Evolutionary conservation across 1,139 yeast species (phyloP).

Genomic region (Blastobotrys apis): DNA sequence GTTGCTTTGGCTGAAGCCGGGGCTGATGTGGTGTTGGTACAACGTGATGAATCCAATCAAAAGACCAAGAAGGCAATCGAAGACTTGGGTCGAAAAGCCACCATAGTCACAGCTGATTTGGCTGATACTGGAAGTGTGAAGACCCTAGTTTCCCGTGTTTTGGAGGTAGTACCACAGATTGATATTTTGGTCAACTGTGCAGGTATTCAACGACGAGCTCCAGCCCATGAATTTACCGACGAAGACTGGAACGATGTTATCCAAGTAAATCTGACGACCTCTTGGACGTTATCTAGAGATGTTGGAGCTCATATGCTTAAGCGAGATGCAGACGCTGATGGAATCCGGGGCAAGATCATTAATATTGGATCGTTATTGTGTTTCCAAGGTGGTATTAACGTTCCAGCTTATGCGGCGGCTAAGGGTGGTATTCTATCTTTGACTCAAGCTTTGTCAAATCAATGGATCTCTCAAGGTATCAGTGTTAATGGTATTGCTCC

Average conservation of each 20-base stretch:
- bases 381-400: slow-evolving; percentile 43
- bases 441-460: slow-evolving; percentile 49
- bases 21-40: slow-evolving; percentile 40
- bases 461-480: slow-evolving; percentile 50
- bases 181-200: slow-evolving; percentile 56
- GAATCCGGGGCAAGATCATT: slow-evolving; percentile 57
- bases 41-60: slow-evolving; percentile 20
- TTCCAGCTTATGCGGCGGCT: slow-evolving; percentile 50
- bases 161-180: slow-evolving; percentile 36
- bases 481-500: slow-evolving; percentile 54
- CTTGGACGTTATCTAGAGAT: slow-evolving; percentile 44
- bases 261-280: slow-evolving; percentile 48
- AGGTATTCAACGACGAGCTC: slow-evolving; percentile 44
- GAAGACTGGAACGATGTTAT: slow-evolving; percentile 45
- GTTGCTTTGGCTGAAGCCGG: slow-evolving; percentile 43
- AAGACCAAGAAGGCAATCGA: slow-evolving; percentile 25
- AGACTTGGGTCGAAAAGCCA: slow-evolving; percentile 29
- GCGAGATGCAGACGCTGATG: slow-evolving; percentile 33
- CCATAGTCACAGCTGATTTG: slow-evolving; percentile 31
- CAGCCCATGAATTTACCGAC: slow-evolving; percentile 40
- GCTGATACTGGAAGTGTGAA: slow-evolving; percentile 31
- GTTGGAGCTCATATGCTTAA: slow-evolving; percentile 44
- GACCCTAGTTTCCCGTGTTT: slow-evolving; percentile 32
- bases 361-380: slow-evolving; percentile 55
- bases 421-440: slow-evolving; percentile 50